Percentiles rank a stretch among this genome's conserved stretches.
Evolutionary conservation across 2,329 filamentous ascomycete genomes (phyloP).

Genomic region (Apiospora aurea): DNA sequence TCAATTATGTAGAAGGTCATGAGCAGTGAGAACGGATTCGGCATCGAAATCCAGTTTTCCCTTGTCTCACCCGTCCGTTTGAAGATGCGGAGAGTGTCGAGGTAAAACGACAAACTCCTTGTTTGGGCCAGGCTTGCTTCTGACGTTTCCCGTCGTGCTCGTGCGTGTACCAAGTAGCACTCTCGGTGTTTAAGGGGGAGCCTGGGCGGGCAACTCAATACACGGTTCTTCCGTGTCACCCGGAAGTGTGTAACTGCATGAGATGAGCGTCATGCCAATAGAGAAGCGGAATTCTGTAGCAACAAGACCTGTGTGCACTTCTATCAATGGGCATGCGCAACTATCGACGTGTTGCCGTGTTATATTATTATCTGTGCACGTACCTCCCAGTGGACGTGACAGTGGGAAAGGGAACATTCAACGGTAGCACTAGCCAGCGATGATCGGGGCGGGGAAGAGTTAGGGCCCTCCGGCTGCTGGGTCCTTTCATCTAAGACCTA

Average conservation of each 20-base stretch:
- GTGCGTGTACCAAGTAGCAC: background rate
- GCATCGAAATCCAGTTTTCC: background rate
- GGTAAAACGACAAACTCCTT: conserved; percentile 12
- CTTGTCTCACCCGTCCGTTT: background rate
- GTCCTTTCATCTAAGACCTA: too few relatives aligned
- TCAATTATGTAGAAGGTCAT: background rate
- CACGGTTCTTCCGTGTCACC: background rate
- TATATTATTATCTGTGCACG: too few relatives aligned
- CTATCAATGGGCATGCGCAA: background rate
- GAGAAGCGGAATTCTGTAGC: too few relatives aligned
- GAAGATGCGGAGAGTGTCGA: background rate
- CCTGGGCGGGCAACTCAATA: background rate
- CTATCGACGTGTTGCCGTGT: too few relatives aligned
- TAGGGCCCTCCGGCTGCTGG: too few relatives aligned
- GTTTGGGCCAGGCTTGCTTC: background rate
- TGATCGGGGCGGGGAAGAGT: too few relatives aligned
- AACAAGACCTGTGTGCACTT: background rate
- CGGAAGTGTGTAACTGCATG: background rate
- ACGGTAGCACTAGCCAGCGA: too few relatives aligned
- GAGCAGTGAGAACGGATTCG: background rate
- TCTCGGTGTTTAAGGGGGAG: background rate
- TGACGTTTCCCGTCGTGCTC: background rate
- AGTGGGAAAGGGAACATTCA: too few relatives aligned
- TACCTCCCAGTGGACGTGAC: too few relatives aligned
- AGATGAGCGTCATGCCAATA: background rate